Percentiles rank a stretch among this genome's conserved stretches.
These are phyloP conservation scores for Cercospora zeae-maydis DNA, from an alignment of 2,329 filamentous ascomycete species.

Conservation along the genomic window DNA sequence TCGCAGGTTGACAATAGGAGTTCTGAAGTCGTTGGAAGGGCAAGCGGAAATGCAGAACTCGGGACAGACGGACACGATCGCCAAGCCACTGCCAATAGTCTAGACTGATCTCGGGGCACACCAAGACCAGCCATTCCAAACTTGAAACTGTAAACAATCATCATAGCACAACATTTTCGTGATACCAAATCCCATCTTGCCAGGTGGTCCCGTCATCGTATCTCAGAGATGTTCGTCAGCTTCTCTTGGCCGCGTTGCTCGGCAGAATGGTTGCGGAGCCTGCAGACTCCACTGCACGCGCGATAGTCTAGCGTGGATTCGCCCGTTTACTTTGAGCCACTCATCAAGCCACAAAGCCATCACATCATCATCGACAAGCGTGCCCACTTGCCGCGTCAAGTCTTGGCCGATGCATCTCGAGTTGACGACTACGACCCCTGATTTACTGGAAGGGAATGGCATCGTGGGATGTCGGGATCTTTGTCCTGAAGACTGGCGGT, in stretches of 20 bases:
- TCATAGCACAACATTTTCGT: not conserved
- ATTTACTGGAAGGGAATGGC: too few relatives aligned
- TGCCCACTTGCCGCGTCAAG: too few relatives aligned
- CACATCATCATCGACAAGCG: not conserved
- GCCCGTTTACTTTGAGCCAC: not conserved
- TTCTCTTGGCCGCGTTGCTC: not conserved
- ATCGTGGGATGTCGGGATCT: too few relatives aligned
- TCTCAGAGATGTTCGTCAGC: not conserved
- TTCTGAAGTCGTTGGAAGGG: too few relatives aligned
- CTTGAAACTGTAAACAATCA: not conserved
- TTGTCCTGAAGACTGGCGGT: too few relatives aligned
- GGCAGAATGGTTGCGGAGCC: not conserved
- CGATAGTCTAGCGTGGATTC: not conserved
- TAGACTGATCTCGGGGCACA: not conserved
- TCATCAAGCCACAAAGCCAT: not conserved
- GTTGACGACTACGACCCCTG: too few relatives aligned
- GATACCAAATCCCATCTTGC: not conserved
- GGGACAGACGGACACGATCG: not conserved
- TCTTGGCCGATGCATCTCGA: too few relatives aligned
- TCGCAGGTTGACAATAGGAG: not conserved
- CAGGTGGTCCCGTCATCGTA: not conserved
- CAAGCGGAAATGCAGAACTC: too few relatives aligned
- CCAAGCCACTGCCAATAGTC: not conserved
- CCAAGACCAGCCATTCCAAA: not conserved
- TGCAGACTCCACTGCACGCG: not conserved